phyloP scores from a whole-genome alignment of 768 basidiomycete genomes.

The Austroboletus festivus region DNA sequence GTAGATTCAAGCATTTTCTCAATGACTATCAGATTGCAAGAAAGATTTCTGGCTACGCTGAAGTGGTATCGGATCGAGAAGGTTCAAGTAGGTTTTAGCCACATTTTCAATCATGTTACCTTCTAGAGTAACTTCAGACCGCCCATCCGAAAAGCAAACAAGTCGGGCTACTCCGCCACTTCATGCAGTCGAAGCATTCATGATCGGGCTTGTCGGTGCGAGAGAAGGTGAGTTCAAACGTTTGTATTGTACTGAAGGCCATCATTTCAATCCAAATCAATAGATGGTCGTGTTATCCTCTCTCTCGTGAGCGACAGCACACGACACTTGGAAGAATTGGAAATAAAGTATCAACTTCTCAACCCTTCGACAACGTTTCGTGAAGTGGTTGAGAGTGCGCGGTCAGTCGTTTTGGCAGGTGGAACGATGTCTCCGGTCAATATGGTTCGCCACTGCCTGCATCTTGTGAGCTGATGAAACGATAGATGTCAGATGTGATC shows the following conservation, averaged over 20 bases:
- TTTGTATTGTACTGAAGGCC: background rate
- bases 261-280: background rate
- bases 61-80: conserved; percentile 50
- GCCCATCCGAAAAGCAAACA: conserved; percentile 4
- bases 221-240: conserved; percentile 54
- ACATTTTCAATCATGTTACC: background rate
- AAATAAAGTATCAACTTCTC: conserved; percentile 86
- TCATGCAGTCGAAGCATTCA: conserved; percentile 76
- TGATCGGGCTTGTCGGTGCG: conserved; percentile 71
- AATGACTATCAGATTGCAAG: conserved; percentile 50
- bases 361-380: conserved; percentile 87
- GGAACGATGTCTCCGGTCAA: conserved; percentile 98
- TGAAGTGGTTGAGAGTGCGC: conserved; percentile 77
- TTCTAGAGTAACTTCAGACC: too few relatives aligned
- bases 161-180: conserved; percentile 65
- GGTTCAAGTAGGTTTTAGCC: conserved; percentile 20
- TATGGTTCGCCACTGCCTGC: conserved; percentile 13
- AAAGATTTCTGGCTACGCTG: conserved; percentile 84
- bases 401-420: conserved; percentile 88
- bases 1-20: background rate
- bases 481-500: conserved; percentile 82
- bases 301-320: conserved; percentile 38
- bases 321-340: conserved; percentile 43
- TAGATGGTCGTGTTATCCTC: conserved; percentile 78
- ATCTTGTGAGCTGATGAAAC: conserved; percentile 4